These are phyloP conservation scores for Alternaria hordeiaustralica DNA, from an alignment of 2,329 filamentous ascomycete genomes.

Conservation along the genomic window DNA sequence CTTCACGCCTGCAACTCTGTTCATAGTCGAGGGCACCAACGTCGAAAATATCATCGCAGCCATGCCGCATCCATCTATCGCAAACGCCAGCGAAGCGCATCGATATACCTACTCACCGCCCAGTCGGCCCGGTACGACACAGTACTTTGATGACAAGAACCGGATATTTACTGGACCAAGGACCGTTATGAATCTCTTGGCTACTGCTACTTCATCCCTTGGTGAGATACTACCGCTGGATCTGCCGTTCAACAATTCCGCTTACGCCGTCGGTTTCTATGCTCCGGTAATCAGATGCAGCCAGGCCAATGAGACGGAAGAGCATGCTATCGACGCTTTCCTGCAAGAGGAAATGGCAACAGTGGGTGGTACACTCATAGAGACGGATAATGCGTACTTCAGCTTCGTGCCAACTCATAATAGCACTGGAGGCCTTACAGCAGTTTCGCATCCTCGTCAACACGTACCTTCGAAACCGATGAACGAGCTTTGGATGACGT, in stretches of 20 bases:
- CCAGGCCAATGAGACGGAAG: not conserved
- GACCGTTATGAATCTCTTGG: not conserved
- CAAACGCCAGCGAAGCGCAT: not conserved
- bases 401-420: not conserved
- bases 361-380: not conserved
- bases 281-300: not conserved
- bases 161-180: not conserved
- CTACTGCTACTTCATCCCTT: not conserved
- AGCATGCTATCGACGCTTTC: not conserved
- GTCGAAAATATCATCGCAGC: not conserved
- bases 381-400: not conserved
- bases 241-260: not conserved
- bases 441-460: not conserved
- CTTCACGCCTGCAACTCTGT: not conserved
- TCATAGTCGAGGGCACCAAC: not conserved
- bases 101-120: not conserved
- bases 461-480: not conserved
- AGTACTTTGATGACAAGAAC: not conserved
- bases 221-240: not conserved
- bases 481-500: constrained; percentile 21
- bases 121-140: not conserved
- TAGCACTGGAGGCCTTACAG: not conserved
- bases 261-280: not conserved
- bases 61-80: not conserved
- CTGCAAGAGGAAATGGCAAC: not conserved